Evolutionary conservation across 2,329 filamentous ascomycete genomes (phyloP).

Genomic region (Celoporthe dispersa): DNA sequence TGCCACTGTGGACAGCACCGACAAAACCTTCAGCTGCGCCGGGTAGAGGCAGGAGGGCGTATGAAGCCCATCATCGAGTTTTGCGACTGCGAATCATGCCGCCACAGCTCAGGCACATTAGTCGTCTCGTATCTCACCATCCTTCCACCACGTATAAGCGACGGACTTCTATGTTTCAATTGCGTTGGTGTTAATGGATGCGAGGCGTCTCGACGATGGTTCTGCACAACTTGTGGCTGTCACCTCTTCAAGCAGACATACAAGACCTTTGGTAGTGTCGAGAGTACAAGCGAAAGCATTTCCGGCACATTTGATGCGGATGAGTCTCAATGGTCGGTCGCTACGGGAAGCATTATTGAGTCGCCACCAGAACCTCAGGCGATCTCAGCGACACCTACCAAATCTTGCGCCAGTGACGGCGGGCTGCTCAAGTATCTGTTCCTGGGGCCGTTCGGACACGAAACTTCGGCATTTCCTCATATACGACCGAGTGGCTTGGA

Average conservation of each 20-base stretch:
- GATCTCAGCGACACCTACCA: background rate
- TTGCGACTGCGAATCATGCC: conserved; percentile 38
- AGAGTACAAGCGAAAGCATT: background rate
- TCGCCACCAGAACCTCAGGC: background rate
- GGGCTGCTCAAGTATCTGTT: conserved; percentile 61
- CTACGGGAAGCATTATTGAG: background rate
- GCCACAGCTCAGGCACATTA: conserved; percentile 41
- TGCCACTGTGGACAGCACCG: conserved; percentile 7
- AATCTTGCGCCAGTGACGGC: conserved; percentile 30
- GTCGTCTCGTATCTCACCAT: conserved; percentile 45
- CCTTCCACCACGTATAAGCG: conserved; percentile 30
- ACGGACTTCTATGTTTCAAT: conserved; percentile 18
- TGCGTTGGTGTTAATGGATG: background rate
- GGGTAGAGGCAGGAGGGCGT: background rate
- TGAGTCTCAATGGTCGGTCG: conserved; percentile 4
- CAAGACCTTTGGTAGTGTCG: too few species aligned
- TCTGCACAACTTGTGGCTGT: conserved; percentile 47
- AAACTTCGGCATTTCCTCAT: background rate
- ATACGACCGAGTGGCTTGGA: background rate
- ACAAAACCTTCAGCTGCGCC: background rate
- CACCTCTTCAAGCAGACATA: conserved; percentile 41
- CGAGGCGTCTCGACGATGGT: conserved; percentile 37
- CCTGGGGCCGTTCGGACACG: background rate
- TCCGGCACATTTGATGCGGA: conserved; percentile 7
- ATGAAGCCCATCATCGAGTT: conserved; percentile 23